These are phyloP conservation scores for Ananas comosus DNA, from an alignment of 176 grass and related monocot species.

Conservation along the genomic window DNA sequence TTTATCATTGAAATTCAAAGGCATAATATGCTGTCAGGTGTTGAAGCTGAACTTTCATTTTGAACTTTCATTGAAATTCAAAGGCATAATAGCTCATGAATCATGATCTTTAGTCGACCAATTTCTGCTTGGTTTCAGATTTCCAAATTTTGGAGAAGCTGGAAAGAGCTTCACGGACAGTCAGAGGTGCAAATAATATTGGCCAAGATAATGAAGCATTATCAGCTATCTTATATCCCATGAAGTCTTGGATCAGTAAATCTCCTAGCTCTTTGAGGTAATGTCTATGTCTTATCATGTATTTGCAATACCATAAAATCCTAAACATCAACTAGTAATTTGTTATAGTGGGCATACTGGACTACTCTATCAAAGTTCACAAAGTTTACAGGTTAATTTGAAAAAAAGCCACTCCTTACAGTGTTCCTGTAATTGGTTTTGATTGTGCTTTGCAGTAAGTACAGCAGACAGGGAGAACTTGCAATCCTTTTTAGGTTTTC, in stretches of 20 bases:
- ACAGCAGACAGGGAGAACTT: background rate
- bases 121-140: constrained; percentile 35
- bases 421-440: too few relatives aligned
- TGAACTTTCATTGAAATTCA: background rate
- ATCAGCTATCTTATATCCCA: constrained; percentile 49
- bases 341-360: background rate
- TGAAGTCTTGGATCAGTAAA: constrained; percentile 53
- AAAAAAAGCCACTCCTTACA: too few relatives aligned
- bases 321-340: background rate
- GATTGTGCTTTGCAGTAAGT: too few relatives aligned
- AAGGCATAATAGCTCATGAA: background rate
- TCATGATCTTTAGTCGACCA: background rate
- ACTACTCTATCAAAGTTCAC: too few relatives aligned
- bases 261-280: constrained; percentile 50
- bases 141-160: constrained; percentile 65
- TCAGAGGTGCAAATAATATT: constrained; percentile 63
- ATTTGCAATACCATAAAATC: background rate
- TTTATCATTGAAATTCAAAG: background rate
- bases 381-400: too few relatives aligned
- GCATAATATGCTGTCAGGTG: background rate
- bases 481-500: background rate
- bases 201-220: constrained; percentile 61
- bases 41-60: background rate
- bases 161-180: constrained; percentile 82
- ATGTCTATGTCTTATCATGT: background rate